Conservation (phyloP, 768 basidiomycete species). For the Pleurotus giganteus region DNA sequence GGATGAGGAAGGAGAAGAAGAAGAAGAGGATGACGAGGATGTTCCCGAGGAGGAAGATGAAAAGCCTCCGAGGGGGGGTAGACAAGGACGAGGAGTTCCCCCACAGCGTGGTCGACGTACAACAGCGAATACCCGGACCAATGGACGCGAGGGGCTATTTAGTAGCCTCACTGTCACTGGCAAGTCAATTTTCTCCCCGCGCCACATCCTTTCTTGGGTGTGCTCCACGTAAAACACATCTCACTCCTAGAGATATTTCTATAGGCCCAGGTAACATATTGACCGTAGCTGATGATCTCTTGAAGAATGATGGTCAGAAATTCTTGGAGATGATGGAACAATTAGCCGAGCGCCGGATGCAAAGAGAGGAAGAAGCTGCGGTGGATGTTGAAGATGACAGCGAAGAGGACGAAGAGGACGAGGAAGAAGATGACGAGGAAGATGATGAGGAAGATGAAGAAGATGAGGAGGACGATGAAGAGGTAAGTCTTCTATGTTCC, state of each 20-base stretch:
- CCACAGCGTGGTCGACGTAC: slow-evolving; percentile 12
- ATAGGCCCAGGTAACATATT: slow-evolving; percentile 89
- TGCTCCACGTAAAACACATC: slow-evolving; percentile 1
- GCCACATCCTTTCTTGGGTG: slow-evolving; percentile 14
- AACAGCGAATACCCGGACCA: slow-evolving; percentile 37
- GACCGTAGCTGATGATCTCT: slow-evolving; percentile 96
- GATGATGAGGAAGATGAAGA: slow-evolving; percentile 63
- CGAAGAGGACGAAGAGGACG: slow-evolving; percentile 41
- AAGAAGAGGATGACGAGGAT: slow-evolving; percentile 43
- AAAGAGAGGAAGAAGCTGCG: slow-evolving; percentile 72
- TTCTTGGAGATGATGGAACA: slow-evolving; percentile 99
- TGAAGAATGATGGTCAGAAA: slow-evolving; percentile 98
- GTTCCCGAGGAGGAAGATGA: slow-evolving; percentile 46
- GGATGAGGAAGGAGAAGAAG: slow-evolving; percentile 39
- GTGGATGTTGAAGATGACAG: slow-evolving; percentile 45
- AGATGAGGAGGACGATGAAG: slow-evolving; percentile 57
- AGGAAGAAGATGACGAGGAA: slow-evolving; percentile 37
- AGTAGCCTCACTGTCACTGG: slow-evolving; percentile 82
- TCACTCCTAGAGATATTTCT: slow-evolving; percentile 18
- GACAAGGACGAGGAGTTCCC: slow-evolving; percentile 13
- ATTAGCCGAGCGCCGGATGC: slow-evolving; percentile 90
- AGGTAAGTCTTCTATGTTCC: slow-evolving; percentile 29
- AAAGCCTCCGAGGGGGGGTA: slow-evolving; percentile 34
- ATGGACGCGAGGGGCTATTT: slow-evolving; percentile 66
- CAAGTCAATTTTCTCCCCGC: slow-evolving; percentile 31